A percentile compares a stretch with the other conserved stretches of the same genome.
Conservation (phyloP, 2,329 filamentous ascomycete genomes). For the Ramichloridium luteum region DNA sequence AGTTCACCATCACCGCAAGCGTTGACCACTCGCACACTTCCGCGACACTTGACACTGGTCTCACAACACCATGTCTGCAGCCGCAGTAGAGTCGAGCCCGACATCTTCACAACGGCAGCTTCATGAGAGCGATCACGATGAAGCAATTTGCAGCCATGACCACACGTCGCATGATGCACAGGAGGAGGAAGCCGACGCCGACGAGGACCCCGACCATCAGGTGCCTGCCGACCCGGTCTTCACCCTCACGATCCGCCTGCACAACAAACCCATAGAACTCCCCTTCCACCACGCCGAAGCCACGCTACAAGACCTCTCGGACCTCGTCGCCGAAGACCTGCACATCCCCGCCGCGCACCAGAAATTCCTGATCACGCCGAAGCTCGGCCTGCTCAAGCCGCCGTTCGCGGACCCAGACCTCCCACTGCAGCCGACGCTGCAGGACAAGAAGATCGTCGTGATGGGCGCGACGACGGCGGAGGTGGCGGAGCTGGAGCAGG, state of each 20-base stretch:
- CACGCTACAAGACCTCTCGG: slow-evolving; percentile 47
- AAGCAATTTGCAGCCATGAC: neutral
- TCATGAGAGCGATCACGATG: neutral
- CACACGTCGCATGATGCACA: slow-evolving; percentile 2
- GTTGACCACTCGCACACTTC: too few species aligned
- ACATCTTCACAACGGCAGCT: neutral
- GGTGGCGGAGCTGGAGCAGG: slow-evolving; percentile 42
- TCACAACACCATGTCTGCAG: too few species aligned
- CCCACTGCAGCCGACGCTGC: slow-evolving; percentile 37
- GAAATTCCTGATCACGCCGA: slow-evolving; percentile 54
- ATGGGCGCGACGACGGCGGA: slow-evolving; percentile 52
- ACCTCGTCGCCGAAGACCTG: slow-evolving; percentile 43
- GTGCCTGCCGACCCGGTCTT: slow-evolving; percentile 18
- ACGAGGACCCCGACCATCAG: slow-evolving; percentile 7
- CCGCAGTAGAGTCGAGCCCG: too few species aligned
- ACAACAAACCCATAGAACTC: slow-evolving; percentile 39
- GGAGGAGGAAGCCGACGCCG: slow-evolving; percentile 7
- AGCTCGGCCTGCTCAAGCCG: slow-evolving; percentile 50
- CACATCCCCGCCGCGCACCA: slow-evolving; percentile 52
- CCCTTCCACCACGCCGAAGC: slow-evolving; percentile 35
- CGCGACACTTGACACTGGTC: too few species aligned
- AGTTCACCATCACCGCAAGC: too few species aligned
- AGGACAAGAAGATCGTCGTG: slow-evolving; percentile 50
- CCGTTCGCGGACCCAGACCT: slow-evolving; percentile 50
- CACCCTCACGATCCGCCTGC: slow-evolving; percentile 41